Percentiles rank a stretch among this genome's conserved stretches.
Conservation (phyloP, 768 basidiomycete species). For the Kwoniella sp. region DNA sequence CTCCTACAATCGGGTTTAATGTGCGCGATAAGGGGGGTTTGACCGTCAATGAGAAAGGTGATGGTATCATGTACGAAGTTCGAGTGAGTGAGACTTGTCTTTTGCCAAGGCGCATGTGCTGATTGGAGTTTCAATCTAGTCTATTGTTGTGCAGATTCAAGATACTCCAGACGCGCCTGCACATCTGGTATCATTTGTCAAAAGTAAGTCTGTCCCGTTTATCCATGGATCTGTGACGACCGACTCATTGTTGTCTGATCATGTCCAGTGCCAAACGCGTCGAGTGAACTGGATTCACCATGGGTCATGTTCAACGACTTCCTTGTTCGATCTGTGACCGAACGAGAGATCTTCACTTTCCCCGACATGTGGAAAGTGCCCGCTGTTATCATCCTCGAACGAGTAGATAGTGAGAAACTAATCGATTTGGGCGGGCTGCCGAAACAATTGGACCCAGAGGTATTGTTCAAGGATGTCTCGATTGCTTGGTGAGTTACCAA, state of each 20-base stretch:
- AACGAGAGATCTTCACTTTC: conserved; percentile 85
- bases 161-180: conserved; percentile 67
- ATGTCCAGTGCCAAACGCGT: background rate
- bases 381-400: conserved; percentile 85
- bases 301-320: conserved; percentile 99
- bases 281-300: conserved; percentile 46
- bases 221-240: background rate
- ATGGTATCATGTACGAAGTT: conserved; percentile 68
- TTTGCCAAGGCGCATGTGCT: background rate
- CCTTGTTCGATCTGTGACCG: conserved; percentile 76
- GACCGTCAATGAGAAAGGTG: conserved; percentile 1
- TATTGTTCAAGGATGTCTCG: conserved; percentile 81
- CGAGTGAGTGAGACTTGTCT: conserved; percentile 61
- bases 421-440: conserved; percentile 71
- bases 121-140: conserved; percentile 61
- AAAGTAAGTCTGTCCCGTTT: conserved; percentile 60
- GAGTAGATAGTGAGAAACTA: conserved; percentile 63
- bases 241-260: conserved; percentile 1
- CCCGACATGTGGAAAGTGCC: conserved; percentile 94
- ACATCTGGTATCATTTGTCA: conserved; percentile 85
- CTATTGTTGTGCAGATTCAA: conserved; percentile 77
- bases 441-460: conserved; percentile 68
- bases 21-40: conserved; percentile 37
- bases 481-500: conserved; percentile 80
- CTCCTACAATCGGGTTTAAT: conserved; percentile 22